Conservation (phyloP, 495 filamentous ascomycete species). For the Penicillium mononematosum region DNA sequence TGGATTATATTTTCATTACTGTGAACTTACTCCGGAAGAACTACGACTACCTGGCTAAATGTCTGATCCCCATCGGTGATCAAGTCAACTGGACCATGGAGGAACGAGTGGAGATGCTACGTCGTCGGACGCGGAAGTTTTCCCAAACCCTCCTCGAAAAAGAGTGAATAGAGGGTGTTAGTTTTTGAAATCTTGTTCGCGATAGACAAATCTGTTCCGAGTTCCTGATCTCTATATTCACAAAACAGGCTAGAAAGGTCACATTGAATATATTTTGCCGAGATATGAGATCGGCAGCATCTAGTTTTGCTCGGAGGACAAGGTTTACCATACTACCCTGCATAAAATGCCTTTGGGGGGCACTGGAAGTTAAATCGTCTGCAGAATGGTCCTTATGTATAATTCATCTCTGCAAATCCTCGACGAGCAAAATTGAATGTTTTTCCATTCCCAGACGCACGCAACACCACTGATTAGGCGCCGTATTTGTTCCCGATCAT, state of each 20-base stretch:
- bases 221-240: background rate
- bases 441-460: too few species aligned
- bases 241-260: background rate
- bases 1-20: slow-evolving; percentile 71
- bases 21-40: slow-evolving; percentile 58
- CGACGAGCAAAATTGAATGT: too few species aligned
- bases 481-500: too few species aligned
- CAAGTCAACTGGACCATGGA: slow-evolving; percentile 61
- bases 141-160: slow-evolving; percentile 52
- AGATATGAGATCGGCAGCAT: too few species aligned
- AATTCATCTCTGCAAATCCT: too few species aligned
- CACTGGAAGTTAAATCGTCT: too few species aligned
- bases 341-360: too few species aligned
- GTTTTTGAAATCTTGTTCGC: background rate
- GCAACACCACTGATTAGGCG: too few species aligned
- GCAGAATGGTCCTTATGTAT: too few species aligned
- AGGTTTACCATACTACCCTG: too few species aligned
- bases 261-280: background rate
- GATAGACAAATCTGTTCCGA: background rate
- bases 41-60: slow-evolving; percentile 59
- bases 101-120: slow-evolving; percentile 61
- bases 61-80: slow-evolving; percentile 66
- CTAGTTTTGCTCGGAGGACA: too few species aligned
- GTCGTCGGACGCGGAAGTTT: slow-evolving; percentile 59
- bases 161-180: slow-evolving; percentile 22